A percentile compares a stretch with the other conserved stretches of the same genome.
Conservation (phyloP, 192 early-diverging fungal species). For the Mortierella hygrophila region DNA sequence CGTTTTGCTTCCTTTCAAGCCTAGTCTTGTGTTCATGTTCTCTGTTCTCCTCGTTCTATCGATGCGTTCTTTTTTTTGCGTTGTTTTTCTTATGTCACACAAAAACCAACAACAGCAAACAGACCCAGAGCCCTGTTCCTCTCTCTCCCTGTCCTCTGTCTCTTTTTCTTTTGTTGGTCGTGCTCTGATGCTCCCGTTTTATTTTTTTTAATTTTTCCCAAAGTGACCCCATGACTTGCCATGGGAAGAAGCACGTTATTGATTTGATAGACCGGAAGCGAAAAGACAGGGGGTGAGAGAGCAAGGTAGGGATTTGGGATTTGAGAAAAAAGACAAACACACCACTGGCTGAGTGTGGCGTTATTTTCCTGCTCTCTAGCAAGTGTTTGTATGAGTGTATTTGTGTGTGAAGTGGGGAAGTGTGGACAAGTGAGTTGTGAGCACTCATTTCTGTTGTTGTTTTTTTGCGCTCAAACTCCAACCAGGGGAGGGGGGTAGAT, state of each 20-base stretch:
- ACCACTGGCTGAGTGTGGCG: background rate
- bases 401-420: background rate
- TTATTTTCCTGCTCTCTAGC: background rate
- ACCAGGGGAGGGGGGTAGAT: no score
- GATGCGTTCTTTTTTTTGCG: constrained; percentile 2
- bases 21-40: background rate
- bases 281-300: background rate
- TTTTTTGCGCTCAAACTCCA: background rate
- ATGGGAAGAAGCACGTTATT: constrained; percentile 4
- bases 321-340: background rate
- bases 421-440: background rate
- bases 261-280: background rate
- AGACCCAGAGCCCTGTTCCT: no score
- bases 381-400: background rate
- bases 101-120: background rate
- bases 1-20: background rate
- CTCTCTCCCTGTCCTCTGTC: background rate
- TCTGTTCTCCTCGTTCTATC: constrained; percentile 2
- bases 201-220: constrained; percentile 5
- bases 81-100: background rate
- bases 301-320: background rate
- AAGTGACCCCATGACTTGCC: constrained; percentile 6
- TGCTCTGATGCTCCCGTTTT: constrained; percentile 1
- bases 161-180: background rate
- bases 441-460: background rate